These are phyloP conservation scores for Pythium oligandrum DNA, from an alignment of 352 stramenopile genomes.

Conservation along the genomic window DNA sequence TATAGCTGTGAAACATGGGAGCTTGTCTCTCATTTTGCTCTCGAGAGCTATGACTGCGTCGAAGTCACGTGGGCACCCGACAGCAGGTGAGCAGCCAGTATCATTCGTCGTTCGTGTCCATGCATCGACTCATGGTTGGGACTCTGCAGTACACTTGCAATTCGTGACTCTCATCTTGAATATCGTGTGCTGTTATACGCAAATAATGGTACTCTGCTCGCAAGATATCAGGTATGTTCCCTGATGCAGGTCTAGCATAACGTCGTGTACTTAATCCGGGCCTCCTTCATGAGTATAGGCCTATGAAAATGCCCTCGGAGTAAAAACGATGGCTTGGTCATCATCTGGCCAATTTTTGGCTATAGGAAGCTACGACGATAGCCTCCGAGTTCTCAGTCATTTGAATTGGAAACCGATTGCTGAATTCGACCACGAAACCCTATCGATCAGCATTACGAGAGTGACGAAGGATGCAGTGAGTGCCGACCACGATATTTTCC, in stretches of 20 bases:
- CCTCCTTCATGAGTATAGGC: conserved; percentile 27
- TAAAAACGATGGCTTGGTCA: conserved; percentile 76
- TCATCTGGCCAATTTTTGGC: conserved; percentile 73
- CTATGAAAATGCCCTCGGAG: conserved; percentile 72
- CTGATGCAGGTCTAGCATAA: neutral
- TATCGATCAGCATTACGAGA: conserved; percentile 38
- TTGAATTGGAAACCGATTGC: conserved; percentile 73
- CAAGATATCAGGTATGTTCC: conserved; percentile 59
- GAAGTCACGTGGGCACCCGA: conserved; percentile 69
- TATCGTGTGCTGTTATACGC: conserved; percentile 74
- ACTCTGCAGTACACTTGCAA: conserved; percentile 42
- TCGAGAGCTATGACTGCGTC: conserved; percentile 79
- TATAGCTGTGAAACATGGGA: conserved; percentile 78
- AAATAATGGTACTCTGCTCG: conserved; percentile 47
- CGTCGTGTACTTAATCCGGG: neutral
- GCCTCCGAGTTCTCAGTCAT: conserved; percentile 69
- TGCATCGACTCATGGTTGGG: neutral
- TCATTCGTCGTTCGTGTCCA: conserved; percentile 10
- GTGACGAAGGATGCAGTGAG: conserved; percentile 43
- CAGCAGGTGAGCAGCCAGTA: conserved; percentile 30
- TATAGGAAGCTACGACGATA: conserved; percentile 73
- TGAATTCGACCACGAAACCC: conserved; percentile 63
- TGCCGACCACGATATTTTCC: neutral
- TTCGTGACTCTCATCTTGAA: conserved; percentile 70
- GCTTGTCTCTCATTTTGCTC: conserved; percentile 54